Conservation (phyloP, 2,329 filamentous ascomycete genomes). For the Trichoderma koningii region DNA sequence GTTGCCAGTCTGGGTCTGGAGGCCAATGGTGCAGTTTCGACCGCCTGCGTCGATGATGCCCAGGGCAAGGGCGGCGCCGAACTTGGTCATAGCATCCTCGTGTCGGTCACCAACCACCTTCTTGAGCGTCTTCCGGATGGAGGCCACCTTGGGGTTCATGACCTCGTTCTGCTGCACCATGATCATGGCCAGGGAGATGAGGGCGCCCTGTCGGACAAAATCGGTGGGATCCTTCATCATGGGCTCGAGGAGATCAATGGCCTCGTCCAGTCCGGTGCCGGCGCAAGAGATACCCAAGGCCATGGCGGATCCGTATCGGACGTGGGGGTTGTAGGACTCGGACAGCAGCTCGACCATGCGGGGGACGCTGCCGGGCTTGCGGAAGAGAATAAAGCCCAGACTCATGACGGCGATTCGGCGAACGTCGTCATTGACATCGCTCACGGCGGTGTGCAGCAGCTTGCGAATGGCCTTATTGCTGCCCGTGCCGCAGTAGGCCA, state of each 20-base stretch:
- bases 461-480: constrained; percentile 99
- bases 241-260: constrained; percentile 92
- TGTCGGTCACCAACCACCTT: constrained; percentile 94
- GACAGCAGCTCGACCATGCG: constrained; percentile 98
- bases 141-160: constrained; percentile 94
- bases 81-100: constrained; percentile 99
- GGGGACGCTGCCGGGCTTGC: constrained; percentile 94
- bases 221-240: constrained; percentile 99
- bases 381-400: constrained; percentile 96
- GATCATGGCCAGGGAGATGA: constrained; percentile 96
- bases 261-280: constrained; percentile 92
- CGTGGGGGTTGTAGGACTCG: constrained; percentile 98
- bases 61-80: constrained; percentile 88
- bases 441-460: constrained; percentile 92
- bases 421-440: constrained; percentile 97
- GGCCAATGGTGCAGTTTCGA: constrained; percentile 95
- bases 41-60: constrained; percentile 98
- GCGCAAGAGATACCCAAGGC: constrained; percentile 97
- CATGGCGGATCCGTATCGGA: constrained; percentile 97
- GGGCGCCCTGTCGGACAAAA: constrained; percentile 93
- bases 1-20: constrained; percentile 97
- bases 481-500: constrained; percentile 95
- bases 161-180: constrained; percentile 99
- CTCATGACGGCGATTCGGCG: constrained; percentile 96
- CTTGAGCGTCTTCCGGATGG: constrained; percentile 88